Evolutionary conservation across 495 filamentous ascomycete species (phyloP), one percentile per base, ranked within the genome.

Genomic region (Penicillium turbatum): DNA sequence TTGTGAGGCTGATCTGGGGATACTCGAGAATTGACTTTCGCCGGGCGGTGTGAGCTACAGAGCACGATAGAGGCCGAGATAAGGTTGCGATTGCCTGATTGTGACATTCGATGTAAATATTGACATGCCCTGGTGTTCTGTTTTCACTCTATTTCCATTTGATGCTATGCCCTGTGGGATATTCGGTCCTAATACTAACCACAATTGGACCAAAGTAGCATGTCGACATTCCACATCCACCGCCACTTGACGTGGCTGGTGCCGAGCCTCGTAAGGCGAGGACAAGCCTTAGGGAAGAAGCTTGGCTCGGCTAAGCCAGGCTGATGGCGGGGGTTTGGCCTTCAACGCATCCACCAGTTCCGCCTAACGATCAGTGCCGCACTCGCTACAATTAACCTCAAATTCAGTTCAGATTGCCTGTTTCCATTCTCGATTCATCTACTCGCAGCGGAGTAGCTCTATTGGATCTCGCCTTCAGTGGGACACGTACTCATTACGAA

Each of bases 251-350:
- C 35, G 56, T 57, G 51, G 54, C 48, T 48, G 13, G 19, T 21
- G 32, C 52, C 52, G 53, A 60, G 56, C 30, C 40, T 30, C 24
- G 17, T 62, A 60, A 41, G 65, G 63, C 62, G 51, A 29, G 24
- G 54, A 62, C 66, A 69, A 67, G 64, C 66, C 55, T 69, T 56
- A 12, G 55, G 60, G 48, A 55, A 54, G 54, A 67, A 60, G 62
- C 66, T 69, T 69, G 60, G 66, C 66, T 63, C 63, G 59, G 53
- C 17, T 48, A 37, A n/a, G 10, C 29, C 57, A 51, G 54, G 15
- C 31, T 30, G 12, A 19, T 36, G 35, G 11, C 41, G 34, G 13
- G 12, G 6, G 37, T 38, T 37, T 37, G 40, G 49, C 39, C 12
- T 31, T 34, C 15, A 27, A 32, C 37, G n/a, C n/a, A n/a, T n/a